A percentile compares a stretch with the other conserved stretches of the same genome.
phyloP scores from a whole-genome alignment of 495 filamentous ascomycete genomes.

The Aspergillus olivimuriae region DNA sequence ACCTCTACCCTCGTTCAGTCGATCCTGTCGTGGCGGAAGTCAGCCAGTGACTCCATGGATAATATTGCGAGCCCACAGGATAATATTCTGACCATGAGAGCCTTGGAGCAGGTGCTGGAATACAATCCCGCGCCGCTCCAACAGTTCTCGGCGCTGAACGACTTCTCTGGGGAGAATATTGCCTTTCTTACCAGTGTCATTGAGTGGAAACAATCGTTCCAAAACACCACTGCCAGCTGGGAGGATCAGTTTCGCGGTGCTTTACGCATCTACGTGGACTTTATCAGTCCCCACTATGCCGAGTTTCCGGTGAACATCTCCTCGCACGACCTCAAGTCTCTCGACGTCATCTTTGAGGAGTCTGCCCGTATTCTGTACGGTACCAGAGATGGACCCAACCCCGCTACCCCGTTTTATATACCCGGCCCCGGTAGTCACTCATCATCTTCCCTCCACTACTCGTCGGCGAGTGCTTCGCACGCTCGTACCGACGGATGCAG shows the following conservation, averaged over 20 bases:
- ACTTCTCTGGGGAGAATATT: constrained; percentile 65
- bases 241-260: constrained; percentile 44
- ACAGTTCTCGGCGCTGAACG: constrained; percentile 52
- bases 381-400: constrained; percentile 19
- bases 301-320: constrained; percentile 61
- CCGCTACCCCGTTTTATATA: constrained; percentile 27
- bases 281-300: constrained; percentile 46
- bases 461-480: constrained; percentile 14
- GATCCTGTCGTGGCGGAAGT: constrained; percentile 30
- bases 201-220: constrained; percentile 43
- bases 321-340: constrained; percentile 33
- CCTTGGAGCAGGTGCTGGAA: constrained; percentile 51
- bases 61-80: constrained; percentile 19
- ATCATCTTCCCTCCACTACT: constrained; percentile 15
- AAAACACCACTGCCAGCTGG: constrained; percentile 18
- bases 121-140: constrained; percentile 50
- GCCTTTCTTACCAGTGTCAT: constrained; percentile 54
- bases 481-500: constrained; percentile 15
- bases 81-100: constrained; percentile 50
- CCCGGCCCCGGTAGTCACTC: constrained; percentile 5
- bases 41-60: constrained; percentile 22
- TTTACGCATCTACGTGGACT: constrained; percentile 51
- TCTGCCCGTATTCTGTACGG: constrained; percentile 30
- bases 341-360: constrained; percentile 45
- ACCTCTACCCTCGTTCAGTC: constrained; percentile 25